Base-by-base conservation (phyloP, 371 early-diverging fungal species). In the Actinomucor elegans region DNA sequence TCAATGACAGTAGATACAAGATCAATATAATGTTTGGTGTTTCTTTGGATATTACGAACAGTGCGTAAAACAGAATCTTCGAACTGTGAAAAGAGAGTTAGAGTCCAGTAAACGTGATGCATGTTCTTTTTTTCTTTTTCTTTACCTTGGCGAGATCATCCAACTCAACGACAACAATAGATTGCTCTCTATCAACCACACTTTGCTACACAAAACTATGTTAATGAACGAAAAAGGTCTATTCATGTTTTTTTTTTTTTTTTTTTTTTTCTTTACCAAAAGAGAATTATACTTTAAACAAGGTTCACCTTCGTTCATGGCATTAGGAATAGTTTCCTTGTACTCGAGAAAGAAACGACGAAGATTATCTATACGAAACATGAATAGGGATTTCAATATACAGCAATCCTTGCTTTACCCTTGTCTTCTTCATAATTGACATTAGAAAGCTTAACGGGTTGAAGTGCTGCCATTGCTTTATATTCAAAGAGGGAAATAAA, bases 21-120 rank as follows among this genome's bases (percentile, higher is more conserved):
- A 40, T 87, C 85, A 17, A 89, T 70, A 68, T 95, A 97, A 34
- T 90, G 86, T 61, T 86, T 89, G 18, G 95, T 84, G 76, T 97
- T 97, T 58, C 72, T 61, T 55, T 78, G 80, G 41, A 97, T 94
- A 62, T 86, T 75, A 38, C 69, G 60, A 32, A 81, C 80, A 45
- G 80, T 66, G 27, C 67, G 55, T 29, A 42, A 15, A 28, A 28
- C 52, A 4, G 65, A 66, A 40, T 75, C 77, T 48, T 75, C 71
- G 61, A 55, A 54, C 64, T 73, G 31, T n/a, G n/a, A n/a, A 26
- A 42, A n/a, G 47, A 26, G 29, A 33, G 51, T 14, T 20, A 49
- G 11, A 38, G 17, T 24, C 27, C 34, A 26, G 35, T 4, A 27
- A 29, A 32, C 27, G n/a, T n/a, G n/a, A n/a, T n/a, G n/a, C n/a